Base-by-base conservation (phyloP, 2,329 filamentous ascomycete species). In the Hypoxylon sp. region DNA sequence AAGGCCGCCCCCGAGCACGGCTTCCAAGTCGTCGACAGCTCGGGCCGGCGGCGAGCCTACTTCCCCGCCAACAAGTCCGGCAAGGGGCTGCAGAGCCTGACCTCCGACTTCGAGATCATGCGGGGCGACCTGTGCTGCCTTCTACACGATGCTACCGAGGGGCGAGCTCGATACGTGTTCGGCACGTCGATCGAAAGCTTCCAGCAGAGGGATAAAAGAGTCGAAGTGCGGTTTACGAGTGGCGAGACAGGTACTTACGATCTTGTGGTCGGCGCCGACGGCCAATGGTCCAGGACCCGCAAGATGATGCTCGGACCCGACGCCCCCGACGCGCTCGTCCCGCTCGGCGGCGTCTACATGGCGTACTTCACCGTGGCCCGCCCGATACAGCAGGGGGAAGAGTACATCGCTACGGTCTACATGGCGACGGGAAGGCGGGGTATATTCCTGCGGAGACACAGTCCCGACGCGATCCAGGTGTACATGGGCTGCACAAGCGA, bases 181-280 rank as follows among this genome's bases (percentile, higher is more conserved):
- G 73, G 74, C 6, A 70, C 60, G 0, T 75, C 71, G 2, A 71
- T 75, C n/a, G 69, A 75, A 54, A 71, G 66, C 24, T 65, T 76
- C 2, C 56, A 73, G 10, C 60, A 72, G 8, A 56, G 64, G 6
- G 64, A 69, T 0, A 54, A 59, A 13, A 70, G 56, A 11, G 67
- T 73, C 10, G 26, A 64, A 3, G 68, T 73, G 7, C 22, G 17
- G 10, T 80, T 87, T 55, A 75, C 75, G 1, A 76, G 85, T 58
- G 82, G 82, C 1, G 72, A 71, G 10, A 74, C 67, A 0, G 77
- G 79, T 7, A 71, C 68, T 0, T 88, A 79, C 50, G 85, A 87
- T 67, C 70, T 88, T 0, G 65, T 88, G 0, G 79, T 88, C 43
- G 85, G 82, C 5, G 84, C 85, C 2, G 86, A 88, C 60, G 86